These are phyloP conservation scores for Boechera retrofracta DNA, from an alignment of 345 rosid genomes.

Conservation along the genomic window DNA sequence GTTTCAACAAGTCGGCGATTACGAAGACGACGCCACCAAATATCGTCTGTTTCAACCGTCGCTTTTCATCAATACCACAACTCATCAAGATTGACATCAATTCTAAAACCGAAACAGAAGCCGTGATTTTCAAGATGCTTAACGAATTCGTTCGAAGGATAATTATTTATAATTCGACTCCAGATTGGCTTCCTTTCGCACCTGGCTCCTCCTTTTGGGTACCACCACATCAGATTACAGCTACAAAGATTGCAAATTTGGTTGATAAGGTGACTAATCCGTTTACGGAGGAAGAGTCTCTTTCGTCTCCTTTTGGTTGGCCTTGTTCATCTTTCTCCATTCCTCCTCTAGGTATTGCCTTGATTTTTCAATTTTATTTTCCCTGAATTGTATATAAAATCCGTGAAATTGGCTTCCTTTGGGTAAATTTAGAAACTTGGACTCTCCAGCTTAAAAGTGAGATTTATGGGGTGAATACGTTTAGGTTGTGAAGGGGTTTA, in stretches of 20 bases:
- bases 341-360: slow-evolving; percentile 35
- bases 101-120: slow-evolving; percentile 38
- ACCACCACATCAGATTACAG: slow-evolving; percentile 41
- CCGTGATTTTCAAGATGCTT: slow-evolving; percentile 41
- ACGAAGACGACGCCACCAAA: background rate
- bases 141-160: slow-evolving; percentile 50
- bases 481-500: background rate
- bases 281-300: slow-evolving; percentile 49
- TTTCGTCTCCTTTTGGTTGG: slow-evolving; percentile 50
- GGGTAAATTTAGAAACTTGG: too few species aligned
- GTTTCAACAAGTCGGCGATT: slow-evolving; percentile 4
- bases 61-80: slow-evolving; percentile 31
- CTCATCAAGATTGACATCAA: slow-evolving; percentile 41
- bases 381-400: background rate
- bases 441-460: too few species aligned
- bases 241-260: slow-evolving; percentile 36
- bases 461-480: background rate
- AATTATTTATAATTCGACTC: slow-evolving; percentile 51
- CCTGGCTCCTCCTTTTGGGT: slow-evolving; percentile 63
- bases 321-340: slow-evolving; percentile 52
- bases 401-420: background rate
- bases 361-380: background rate
- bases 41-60: slow-evolving; percentile 30
- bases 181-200: slow-evolving; percentile 58
- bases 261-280: slow-evolving; percentile 40